phyloP scores from a whole-genome alignment of 257 asterid species.

The Datura wrightii region DNA sequence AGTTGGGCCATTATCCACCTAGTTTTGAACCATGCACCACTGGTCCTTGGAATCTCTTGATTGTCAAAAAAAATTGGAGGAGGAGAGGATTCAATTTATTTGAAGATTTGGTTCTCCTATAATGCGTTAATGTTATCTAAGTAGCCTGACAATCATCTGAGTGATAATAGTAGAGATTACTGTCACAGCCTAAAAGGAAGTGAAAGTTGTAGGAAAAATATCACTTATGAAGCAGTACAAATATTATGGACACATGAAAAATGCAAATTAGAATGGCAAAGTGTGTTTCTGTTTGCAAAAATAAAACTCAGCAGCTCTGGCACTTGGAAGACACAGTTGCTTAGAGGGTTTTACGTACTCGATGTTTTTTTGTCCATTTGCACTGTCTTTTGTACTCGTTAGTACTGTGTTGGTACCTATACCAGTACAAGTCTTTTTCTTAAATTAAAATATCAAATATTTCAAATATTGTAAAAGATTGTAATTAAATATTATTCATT shows the following conservation, averaged over 20 bases:
- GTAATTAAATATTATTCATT: not conserved
- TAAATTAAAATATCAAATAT: not conserved
- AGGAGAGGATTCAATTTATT: not conserved
- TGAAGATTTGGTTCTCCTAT: conserved; percentile 21
- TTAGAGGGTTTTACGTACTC: conserved; percentile 9
- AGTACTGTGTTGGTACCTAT: not conserved
- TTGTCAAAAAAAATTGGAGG: not conserved
- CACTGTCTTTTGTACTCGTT: not conserved
- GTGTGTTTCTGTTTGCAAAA: conserved; percentile 18
- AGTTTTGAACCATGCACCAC: not conserved
- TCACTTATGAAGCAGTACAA: not conserved
- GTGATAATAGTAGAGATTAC: not conserved
- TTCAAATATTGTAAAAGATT: not conserved
- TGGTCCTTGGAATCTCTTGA: not conserved
- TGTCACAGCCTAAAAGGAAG: not conserved
- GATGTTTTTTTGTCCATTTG: not conserved
- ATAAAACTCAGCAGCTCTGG: not conserved
- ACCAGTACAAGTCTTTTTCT: not conserved
- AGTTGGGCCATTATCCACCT: not conserved
- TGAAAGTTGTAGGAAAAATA: not conserved
- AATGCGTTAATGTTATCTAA: not conserved
- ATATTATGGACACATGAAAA: not conserved
- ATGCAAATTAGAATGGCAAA: not conserved
- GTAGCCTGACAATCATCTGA: conserved; percentile 13
- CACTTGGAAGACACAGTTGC: not conserved